phyloP scores from a whole-genome alignment of 1,284 basidiomycete genomes.

The Irpex sp. region DNA sequence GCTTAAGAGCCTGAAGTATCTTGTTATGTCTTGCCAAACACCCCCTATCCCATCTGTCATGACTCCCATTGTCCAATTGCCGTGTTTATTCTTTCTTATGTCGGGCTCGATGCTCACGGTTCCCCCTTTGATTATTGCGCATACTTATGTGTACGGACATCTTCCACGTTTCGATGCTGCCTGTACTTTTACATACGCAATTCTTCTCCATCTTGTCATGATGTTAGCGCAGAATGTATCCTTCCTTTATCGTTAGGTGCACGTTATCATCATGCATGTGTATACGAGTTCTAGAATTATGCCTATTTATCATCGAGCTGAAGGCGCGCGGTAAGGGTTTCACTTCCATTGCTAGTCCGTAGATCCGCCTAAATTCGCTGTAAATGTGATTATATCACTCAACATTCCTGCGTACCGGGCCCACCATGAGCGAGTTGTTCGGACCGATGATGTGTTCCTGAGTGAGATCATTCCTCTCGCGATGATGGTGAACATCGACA shows the following conservation, averaged over 20 bases:
- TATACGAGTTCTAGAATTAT: not conserved
- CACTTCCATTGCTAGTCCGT: no score
- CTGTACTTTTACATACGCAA: slow-evolving; percentile 5
- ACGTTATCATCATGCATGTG: not conserved
- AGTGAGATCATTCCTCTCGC: no score
- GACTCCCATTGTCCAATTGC: not conserved
- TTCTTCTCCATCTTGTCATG: not conserved
- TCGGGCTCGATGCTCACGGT: slow-evolving; percentile 11
- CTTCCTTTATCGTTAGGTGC: not conserved
- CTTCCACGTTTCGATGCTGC: slow-evolving; percentile 2
- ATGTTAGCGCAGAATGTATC: not conserved
- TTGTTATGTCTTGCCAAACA: slow-evolving; percentile 8
- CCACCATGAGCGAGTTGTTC: no score
- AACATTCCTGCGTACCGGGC: no score
- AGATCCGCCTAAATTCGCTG: no score
- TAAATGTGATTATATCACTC: no score
- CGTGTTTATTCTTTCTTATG: not conserved
- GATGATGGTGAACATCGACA: no score
- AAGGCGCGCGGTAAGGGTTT: no score
- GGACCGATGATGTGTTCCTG: not conserved
- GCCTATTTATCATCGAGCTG: not conserved
- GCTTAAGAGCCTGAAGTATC: slow-evolving; percentile 19
- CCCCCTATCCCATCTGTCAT: slow-evolving; percentile 5
- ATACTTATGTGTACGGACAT: slow-evolving; percentile 11
- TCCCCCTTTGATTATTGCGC: slow-evolving; percentile 2